Evolutionary conservation across 495 filamentous ascomycete genomes (phyloP).

Genomic region (Xylona heveae): DNA sequence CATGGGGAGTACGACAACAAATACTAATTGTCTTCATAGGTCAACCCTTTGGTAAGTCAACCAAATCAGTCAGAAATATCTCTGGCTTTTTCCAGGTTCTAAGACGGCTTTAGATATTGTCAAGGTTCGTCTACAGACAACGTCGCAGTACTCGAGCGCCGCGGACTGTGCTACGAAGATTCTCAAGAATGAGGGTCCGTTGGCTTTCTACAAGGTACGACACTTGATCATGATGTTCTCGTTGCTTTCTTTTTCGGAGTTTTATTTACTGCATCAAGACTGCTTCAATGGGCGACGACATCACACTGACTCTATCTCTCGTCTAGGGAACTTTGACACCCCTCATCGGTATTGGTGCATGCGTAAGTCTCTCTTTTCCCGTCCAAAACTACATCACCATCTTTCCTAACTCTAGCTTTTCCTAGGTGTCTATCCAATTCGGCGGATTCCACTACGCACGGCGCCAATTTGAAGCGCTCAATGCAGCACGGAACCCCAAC

Average conservation of each 20-base stretch:
- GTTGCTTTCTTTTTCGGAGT: too few relatives aligned
- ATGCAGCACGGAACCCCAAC: slow-evolving; percentile 23
- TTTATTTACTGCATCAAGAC: too few relatives aligned
- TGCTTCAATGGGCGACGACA: too few relatives aligned
- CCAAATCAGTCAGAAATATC: not conserved
- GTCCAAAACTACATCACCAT: slow-evolving; percentile 1
- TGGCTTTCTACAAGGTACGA: slow-evolving; percentile 79
- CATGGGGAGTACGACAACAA: too few relatives aligned
- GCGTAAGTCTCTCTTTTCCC: slow-evolving; percentile 28
- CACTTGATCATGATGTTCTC: too few relatives aligned
- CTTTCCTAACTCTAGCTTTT: not conserved
- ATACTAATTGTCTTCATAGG: too few relatives aligned
- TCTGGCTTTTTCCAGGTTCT: not conserved
- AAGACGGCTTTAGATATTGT: slow-evolving; percentile 79
- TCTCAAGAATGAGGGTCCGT: slow-evolving; percentile 65
- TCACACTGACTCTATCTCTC: not conserved
- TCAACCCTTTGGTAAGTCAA: slow-evolving; percentile 59
- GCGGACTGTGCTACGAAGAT: slow-evolving; percentile 64
- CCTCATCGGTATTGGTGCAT: slow-evolving; percentile 87
- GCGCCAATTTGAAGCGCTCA: slow-evolving; percentile 57
- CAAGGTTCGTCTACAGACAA: slow-evolving; percentile 92
- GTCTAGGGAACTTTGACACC: slow-evolving; percentile 70
- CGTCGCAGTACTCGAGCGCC: slow-evolving; percentile 55
- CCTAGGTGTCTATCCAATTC: slow-evolving; percentile 81
- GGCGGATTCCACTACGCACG: slow-evolving; percentile 89